Percentiles rank a stretch among this genome's conserved stretches.
Evolutionary conservation across 495 filamentous ascomycete genomes (phyloP).

Genomic region (Xylaria curta): DNA sequence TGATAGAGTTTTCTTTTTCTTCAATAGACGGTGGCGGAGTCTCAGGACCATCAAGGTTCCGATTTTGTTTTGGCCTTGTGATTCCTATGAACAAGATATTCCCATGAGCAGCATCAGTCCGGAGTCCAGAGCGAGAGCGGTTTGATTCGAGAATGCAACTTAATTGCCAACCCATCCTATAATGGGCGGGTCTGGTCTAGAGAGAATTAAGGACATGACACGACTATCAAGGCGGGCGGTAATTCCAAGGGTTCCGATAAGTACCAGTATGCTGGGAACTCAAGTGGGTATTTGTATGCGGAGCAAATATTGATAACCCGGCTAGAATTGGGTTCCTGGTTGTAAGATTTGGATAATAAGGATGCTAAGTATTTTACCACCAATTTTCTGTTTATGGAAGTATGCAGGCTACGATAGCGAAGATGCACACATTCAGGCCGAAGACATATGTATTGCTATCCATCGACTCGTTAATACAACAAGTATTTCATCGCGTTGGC

Average conservation of each 20-base stretch:
- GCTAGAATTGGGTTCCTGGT: neutral
- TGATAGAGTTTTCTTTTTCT: constrained; percentile 22
- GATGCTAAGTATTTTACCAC: neutral
- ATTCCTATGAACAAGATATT: constrained; percentile 16
- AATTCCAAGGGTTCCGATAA: neutral
- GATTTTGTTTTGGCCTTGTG: constrained; percentile 10
- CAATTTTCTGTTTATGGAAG: neutral
- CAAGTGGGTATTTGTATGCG: neutral
- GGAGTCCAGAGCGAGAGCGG: constrained; percentile 7
- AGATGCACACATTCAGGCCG: neutral
- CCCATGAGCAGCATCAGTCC: constrained; percentile 3
- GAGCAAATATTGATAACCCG: neutral
- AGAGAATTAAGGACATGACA: neutral
- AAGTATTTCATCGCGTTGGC: neutral
- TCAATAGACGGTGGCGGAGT: constrained; percentile 25
- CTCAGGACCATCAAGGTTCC: constrained; percentile 20
- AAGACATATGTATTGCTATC: neutral
- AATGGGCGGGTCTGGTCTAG: neutral
- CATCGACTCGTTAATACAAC: neutral
- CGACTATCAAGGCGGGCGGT: neutral
- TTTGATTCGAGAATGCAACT: constrained; percentile 4
- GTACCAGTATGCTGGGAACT: neutral
- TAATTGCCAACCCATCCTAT: constrained; percentile 10
- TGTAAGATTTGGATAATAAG: constrained; percentile 4
- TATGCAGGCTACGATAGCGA: neutral